Conservation (phyloP, 176 grass and related monocot species). For the Oropetium thomaeum region DNA sequence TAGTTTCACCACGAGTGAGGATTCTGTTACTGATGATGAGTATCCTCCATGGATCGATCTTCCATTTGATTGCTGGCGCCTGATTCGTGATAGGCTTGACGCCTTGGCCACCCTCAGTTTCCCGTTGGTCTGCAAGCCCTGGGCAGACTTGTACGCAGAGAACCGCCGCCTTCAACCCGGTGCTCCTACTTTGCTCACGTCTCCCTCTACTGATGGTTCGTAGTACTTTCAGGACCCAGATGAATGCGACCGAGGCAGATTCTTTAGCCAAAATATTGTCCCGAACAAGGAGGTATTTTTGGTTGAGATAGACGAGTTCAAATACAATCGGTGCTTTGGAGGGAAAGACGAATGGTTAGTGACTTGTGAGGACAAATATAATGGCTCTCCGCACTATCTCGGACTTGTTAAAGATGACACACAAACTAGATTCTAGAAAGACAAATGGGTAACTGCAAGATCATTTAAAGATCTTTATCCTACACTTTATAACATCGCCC, state of each 20-base stretch:
- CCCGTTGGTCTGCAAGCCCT: background rate
- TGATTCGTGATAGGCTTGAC: background rate
- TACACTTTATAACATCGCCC: no score
- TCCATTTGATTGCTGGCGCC: background rate
- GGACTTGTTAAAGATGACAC: background rate
- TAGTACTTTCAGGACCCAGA: background rate
- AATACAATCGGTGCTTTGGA: background rate
- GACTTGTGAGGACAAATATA: background rate
- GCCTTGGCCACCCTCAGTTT: background rate
- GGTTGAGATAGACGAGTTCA: background rate
- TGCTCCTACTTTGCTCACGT: background rate
- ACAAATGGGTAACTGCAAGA: no score
- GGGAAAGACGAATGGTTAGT: conserved; percentile 15
- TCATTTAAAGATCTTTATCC: no score
- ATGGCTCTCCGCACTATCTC: no score
- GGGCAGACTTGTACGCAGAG: background rate
- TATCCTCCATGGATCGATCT: background rate
- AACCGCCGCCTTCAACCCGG: background rate
- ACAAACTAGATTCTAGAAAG: no score
- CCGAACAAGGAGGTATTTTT: background rate
- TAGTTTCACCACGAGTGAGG: background rate
- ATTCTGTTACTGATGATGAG: background rate
- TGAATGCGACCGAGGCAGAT: background rate
- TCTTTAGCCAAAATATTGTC: background rate
- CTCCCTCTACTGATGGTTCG: background rate